phyloP scores from a whole-genome alignment of 176 grass and related monocot genomes.

The Paspalum notatum region DNA sequence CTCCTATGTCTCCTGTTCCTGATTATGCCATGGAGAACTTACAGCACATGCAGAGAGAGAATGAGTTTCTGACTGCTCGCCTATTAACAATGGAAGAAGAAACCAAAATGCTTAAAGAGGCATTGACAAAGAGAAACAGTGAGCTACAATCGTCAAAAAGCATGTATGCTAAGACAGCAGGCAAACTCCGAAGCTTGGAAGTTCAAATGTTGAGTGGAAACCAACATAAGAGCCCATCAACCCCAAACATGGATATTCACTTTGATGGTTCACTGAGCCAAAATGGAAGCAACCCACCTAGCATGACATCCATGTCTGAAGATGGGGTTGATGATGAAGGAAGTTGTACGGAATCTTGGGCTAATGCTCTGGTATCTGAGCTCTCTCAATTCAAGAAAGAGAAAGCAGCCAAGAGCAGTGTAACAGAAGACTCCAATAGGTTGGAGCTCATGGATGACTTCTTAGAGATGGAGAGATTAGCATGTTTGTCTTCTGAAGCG shows the following conservation, averaged over 20 bases:
- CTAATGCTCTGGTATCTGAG: constrained; percentile 79
- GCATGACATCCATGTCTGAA: constrained; percentile 98
- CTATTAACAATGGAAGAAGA: constrained; percentile 93
- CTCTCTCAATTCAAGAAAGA: constrained; percentile 89
- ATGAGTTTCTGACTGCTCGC: constrained; percentile 89
- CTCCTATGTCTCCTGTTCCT: constrained; percentile 56
- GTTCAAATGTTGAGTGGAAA: constrained; percentile 69
- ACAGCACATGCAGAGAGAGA: constrained; percentile 88
- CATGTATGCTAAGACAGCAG: constrained; percentile 82
- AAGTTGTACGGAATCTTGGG: constrained; percentile 88
- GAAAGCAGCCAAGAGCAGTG: constrained; percentile 62
- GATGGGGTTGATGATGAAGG: constrained; percentile 95
- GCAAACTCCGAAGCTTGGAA: constrained; percentile 86
- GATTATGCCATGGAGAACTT: constrained; percentile 75
- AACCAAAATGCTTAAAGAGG: constrained; percentile 98
- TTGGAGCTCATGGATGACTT: constrained; percentile 99
- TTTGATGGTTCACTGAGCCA: constrained; percentile 74
- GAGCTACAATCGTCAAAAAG: constrained; percentile 90
- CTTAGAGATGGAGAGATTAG: constrained; percentile 98
- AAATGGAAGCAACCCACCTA: constrained; percentile 90
- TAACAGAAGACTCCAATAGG: constrained; percentile 59
- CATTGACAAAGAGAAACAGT: constrained; percentile 82
- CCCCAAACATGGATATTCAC: constrained; percentile 66
- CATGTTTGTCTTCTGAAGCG: constrained; percentile 64
- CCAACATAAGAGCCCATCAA: constrained; percentile 64